These are phyloP conservation scores for Sclerotinia borealis DNA, from an alignment of 2,329 filamentous ascomycete genomes.

Conservation along the genomic window DNA sequence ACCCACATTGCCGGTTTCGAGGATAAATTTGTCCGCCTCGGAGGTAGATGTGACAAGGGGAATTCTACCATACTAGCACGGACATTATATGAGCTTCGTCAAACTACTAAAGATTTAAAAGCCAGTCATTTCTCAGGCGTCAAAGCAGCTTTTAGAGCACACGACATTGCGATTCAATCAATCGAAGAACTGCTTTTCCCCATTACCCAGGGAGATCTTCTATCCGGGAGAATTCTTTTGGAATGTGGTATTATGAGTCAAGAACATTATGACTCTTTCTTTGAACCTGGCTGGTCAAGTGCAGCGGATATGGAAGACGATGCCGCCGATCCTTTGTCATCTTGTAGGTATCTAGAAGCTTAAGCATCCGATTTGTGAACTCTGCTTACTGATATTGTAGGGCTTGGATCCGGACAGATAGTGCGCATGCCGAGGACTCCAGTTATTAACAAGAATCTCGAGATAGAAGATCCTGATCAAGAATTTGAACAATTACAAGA, in stretches of 20 bases:
- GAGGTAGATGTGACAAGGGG: slow-evolving; percentile 29
- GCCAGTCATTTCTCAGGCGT: neutral
- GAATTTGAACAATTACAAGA: slow-evolving; percentile 28
- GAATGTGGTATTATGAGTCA: slow-evolving; percentile 52
- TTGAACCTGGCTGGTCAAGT: slow-evolving; percentile 37
- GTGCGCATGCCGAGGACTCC: slow-evolving; percentile 24
- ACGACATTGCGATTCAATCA: neutral
- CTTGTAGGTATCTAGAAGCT: slow-evolving; percentile 16
- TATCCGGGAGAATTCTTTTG: slow-evolving; percentile 50
- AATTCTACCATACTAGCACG: slow-evolving; percentile 58
- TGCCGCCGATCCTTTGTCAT: slow-evolving; percentile 8
- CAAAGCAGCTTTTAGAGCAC: neutral
- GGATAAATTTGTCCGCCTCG: slow-evolving; percentile 54
- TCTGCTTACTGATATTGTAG: slow-evolving; percentile 14
- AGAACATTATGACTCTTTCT: slow-evolving; percentile 57
- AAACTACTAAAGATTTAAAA: slow-evolving; percentile 27
- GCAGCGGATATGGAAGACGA: slow-evolving; percentile 10
- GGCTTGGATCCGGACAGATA: slow-evolving; percentile 23
- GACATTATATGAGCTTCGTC: slow-evolving; percentile 59
- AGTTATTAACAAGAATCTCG: slow-evolving; percentile 22
- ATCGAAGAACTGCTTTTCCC: neutral
- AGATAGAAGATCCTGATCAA: slow-evolving; percentile 28
- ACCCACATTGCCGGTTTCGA: slow-evolving; percentile 43
- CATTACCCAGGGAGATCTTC: slow-evolving; percentile 33
- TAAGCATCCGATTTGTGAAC: neutral